Conservation (phyloP, 331 rosid genomes). For the Pyracantha coccinea region DNA sequence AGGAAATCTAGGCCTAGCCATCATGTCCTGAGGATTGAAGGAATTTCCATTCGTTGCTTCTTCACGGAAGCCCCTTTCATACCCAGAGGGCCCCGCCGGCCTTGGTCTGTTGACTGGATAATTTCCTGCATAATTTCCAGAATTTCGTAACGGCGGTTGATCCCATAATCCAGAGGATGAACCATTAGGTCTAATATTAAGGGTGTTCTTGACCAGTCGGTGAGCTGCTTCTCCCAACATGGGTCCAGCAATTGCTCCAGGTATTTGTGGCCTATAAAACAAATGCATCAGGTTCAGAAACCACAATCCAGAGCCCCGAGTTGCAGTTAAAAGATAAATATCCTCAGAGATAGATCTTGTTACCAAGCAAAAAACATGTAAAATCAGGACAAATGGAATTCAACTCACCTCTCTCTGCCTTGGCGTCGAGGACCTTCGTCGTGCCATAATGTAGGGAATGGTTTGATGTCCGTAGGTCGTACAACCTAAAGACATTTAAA, state of each 20-base stretch:
- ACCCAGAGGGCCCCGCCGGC: slow-evolving; percentile 63
- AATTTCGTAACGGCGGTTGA: slow-evolving; percentile 28
- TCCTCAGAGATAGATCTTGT: neutral
- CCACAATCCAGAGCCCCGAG: neutral
- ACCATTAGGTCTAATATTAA: slow-evolving; percentile 45
- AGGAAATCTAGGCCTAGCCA: slow-evolving; percentile 50
- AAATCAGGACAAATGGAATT: neutral
- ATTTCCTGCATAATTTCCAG: slow-evolving; percentile 15
- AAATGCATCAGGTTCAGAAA: slow-evolving; percentile 16
- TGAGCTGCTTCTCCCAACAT: slow-evolving; percentile 94
- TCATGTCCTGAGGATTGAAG: slow-evolving; percentile 45
- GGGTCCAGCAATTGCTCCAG: slow-evolving; percentile 81
- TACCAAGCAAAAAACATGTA: neutral
- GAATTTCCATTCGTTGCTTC: slow-evolving; percentile 45
- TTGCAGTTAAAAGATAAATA: neutral
- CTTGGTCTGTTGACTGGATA: slow-evolving; percentile 40
- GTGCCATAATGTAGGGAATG: slow-evolving; percentile 85
- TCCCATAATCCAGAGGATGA: slow-evolving; percentile 46
- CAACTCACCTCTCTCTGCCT: slow-evolving; percentile 76
- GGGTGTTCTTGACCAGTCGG: slow-evolving; percentile 83
- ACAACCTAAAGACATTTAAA: slow-evolving; percentile 52
- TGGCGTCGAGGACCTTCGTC: slow-evolving; percentile 73
- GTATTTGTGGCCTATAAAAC: slow-evolving; percentile 62
- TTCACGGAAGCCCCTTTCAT: slow-evolving; percentile 53
- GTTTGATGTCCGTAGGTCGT: slow-evolving; percentile 65